These are phyloP conservation scores for Volvox reticuliferus DNA, from an alignment of 139 green algal species.

Conservation along the genomic window DNA sequence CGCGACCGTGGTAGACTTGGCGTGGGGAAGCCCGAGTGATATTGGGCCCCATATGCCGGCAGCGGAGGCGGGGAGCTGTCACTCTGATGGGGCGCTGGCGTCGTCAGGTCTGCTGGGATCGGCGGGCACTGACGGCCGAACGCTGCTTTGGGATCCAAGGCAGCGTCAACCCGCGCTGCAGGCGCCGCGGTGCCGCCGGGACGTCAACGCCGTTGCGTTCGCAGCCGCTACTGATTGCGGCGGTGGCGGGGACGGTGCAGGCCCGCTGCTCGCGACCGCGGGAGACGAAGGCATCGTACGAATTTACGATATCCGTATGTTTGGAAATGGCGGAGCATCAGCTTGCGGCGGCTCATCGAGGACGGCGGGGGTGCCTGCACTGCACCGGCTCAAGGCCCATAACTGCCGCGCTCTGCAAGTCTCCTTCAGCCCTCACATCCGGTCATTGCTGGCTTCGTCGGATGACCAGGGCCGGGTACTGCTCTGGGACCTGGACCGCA, in stretches of 20 bases:
- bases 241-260: not conserved
- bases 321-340: not conserved
- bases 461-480: constrained; percentile 40
- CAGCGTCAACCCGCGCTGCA: not conserved
- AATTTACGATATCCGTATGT: constrained; percentile 28
- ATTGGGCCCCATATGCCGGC: too few species aligned
- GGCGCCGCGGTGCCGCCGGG: not conserved
- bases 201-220: constrained; percentile 35
- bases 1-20: not conserved
- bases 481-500: constrained; percentile 43
- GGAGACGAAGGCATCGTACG: constrained; percentile 33
- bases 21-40: not conserved
- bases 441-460: not conserved
- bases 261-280: not conserved
- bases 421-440: constrained; percentile 6
- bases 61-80: not conserved
- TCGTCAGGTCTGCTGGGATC: constrained; percentile 16
- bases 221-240: not conserved
- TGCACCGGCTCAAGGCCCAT: constrained; percentile 30
- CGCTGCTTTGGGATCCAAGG: constrained; percentile 33
- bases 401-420: constrained; percentile 12
- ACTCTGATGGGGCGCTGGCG: not conserved
- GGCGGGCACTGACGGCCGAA: constrained; percentile 5
- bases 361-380: not conserved
- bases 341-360: too few species aligned